Percentiles rank a stretch among this genome's conserved stretches.
phyloP scores from a whole-genome alignment of 2,329 filamentous ascomycete genomes.

The Pseudofabraea citricarpa region DNA sequence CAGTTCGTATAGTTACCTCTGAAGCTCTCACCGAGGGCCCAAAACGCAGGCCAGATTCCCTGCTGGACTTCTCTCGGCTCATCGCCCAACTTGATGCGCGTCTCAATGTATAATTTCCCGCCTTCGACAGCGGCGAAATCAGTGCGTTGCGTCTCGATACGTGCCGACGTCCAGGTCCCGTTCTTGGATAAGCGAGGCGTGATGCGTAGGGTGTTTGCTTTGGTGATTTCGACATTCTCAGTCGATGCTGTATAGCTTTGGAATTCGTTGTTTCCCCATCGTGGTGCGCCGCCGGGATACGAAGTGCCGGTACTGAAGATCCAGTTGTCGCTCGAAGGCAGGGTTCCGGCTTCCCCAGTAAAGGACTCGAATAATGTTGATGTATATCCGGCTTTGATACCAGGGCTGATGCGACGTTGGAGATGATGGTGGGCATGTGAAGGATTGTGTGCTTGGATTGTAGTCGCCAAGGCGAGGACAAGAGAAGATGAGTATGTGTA shows the following conservation, averaged over 20 bases:
- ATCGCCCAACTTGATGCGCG: conserved; percentile 32
- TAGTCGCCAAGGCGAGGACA: too few species aligned
- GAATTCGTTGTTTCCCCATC: conserved; percentile 46
- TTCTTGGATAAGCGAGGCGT: conserved; percentile 24
- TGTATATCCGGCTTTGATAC: conserved; percentile 10
- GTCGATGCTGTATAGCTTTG: conserved; percentile 38
- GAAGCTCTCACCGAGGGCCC: conserved; percentile 36
- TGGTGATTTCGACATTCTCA: conserved; percentile 36
- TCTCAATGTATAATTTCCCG: conserved; percentile 33
- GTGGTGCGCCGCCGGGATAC: conserved; percentile 39
- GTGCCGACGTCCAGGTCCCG: conserved; percentile 37
- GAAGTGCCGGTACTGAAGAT: conserved; percentile 37
- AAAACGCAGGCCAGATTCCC: conserved; percentile 44
- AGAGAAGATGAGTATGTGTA: too few species aligned
- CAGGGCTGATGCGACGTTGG: too few species aligned
- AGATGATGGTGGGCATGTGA: too few species aligned
- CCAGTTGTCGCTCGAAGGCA: conserved; percentile 38
- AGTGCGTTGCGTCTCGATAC: conserved; percentile 34
- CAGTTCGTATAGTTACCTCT: conserved; percentile 34
- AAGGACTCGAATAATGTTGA: conserved; percentile 30
- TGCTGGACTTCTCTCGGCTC: conserved; percentile 22
- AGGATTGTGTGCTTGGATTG: too few species aligned
- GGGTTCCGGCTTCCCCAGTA: conserved; percentile 23
- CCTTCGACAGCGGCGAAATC: conserved; percentile 31
- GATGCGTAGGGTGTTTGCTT: conserved; percentile 33